These are phyloP conservation scores for Anisodus tanguticus DNA, from an alignment of 257 asterid species.

Conservation along the genomic window DNA sequence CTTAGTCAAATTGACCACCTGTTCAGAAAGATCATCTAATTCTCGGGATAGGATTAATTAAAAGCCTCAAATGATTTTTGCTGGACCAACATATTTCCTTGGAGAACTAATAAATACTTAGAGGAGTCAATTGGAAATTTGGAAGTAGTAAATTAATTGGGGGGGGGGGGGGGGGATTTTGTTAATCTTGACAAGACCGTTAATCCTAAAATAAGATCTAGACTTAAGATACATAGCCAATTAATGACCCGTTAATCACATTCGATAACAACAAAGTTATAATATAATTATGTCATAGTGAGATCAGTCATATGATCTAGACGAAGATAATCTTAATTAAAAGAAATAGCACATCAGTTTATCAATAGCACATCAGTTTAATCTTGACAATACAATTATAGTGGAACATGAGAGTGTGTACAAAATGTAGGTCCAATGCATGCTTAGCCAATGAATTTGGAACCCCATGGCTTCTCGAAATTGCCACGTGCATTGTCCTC, in stretches of 20 bases:
- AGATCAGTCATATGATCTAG: not conserved
- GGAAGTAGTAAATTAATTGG: not conserved
- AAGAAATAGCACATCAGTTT: not conserved
- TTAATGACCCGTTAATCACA: not conserved
- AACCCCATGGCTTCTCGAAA: not conserved
- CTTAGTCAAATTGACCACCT: no score
- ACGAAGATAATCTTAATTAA: not conserved
- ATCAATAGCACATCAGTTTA: not conserved
- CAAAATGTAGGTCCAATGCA: not conserved
- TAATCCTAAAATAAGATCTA: not conserved
- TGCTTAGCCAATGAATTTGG: not conserved
- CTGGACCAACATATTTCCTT: no score
- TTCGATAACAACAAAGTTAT: not conserved
- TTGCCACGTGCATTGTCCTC: conserved; percentile 22
- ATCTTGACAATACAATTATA: not conserved
- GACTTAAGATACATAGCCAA: not conserved
- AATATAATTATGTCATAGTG: not conserved
- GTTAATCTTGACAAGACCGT: not conserved
- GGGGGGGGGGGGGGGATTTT: not conserved
- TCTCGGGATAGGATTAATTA: no score
- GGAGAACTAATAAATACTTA: no score
- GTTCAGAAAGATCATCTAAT: no score
- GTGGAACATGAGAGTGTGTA: not conserved
- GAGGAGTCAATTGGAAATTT: no score
- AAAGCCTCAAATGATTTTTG: no score